Base-by-base conservation (phyloP, 768 basidiomycete genomes). In the Filobasidium floriforme region DNA sequence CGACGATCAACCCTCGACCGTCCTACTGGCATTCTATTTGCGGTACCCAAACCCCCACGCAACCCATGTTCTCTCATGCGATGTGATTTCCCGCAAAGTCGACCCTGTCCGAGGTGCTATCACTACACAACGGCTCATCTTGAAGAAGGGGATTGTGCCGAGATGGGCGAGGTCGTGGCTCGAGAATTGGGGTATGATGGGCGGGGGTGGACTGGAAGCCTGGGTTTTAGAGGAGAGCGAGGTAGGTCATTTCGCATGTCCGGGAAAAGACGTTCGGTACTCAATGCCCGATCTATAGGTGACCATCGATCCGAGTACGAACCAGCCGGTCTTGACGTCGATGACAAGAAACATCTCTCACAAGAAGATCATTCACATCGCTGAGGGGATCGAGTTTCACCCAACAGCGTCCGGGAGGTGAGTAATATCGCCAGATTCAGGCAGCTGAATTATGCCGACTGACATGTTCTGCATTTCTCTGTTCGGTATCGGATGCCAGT, bases 221-320 rank as follows among this genome's bases (percentile, higher is more conserved):
- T 98, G 92, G 93, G 86, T 96, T 57, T 80, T 98, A 66, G 93
- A 98, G 78, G 89, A 93, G 81, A 94, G 88, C 71, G 89, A 94
- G 74, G 90, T 97, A 7, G 90, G 96, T 49, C 46, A 18, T 49
- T 49, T 22, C 43, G 46, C 79, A 87, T 89, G 3, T 81, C 86
- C 63, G 89, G 87, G 40, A 86, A 11, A 10, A 28, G 9, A 44
- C 12, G 26, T 18, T 32, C 54, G 43, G 26, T 19, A 5, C 46
- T 49, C 3, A 49, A 3, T 22, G 15, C 15, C 46, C 46, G 46
- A 5, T 57, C 5, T 4, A 24, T 7, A 57, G 54, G 54, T 57
- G 24, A 57, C 54, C 32, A 44, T 59, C 10, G 55, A 60, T 22
- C 52, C 43, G 46, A 65, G 63, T 26, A 66, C 68, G 24, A 59